Conservation (phyloP, 495 filamentous ascomycete genomes). For the Daldinia vernicosa region DNA sequence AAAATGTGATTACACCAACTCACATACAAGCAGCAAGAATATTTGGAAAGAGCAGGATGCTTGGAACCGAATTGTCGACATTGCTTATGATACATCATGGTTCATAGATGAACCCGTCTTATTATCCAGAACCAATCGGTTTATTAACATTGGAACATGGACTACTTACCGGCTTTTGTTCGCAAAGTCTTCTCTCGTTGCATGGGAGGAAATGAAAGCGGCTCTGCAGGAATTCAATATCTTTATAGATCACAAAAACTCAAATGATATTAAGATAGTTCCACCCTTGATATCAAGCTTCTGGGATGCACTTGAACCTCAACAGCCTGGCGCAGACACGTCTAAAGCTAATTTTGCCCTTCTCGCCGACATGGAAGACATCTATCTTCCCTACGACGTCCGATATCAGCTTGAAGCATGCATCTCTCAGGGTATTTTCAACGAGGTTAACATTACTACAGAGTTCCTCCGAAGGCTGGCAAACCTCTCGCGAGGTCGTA, state of each 20-base stretch:
- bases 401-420: conserved; percentile 95
- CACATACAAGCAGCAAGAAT: conserved; percentile 55
- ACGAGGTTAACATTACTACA: conserved; percentile 73
- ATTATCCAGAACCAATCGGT: conserved; percentile 62
- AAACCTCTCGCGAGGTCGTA: conserved; percentile 49
- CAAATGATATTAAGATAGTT: conserved; percentile 44
- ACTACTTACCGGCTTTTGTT: conserved; percentile 71
- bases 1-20: conserved; percentile 56
- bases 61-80: conserved; percentile 80
- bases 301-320: conserved; percentile 68
- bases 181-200: conserved; percentile 30
- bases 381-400: conserved; percentile 71
- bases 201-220: conserved; percentile 57
- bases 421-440: conserved; percentile 80
- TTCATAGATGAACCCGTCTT: conserved; percentile 57
- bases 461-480: conserved; percentile 71
- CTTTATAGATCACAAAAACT: conserved; percentile 45
- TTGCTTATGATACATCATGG: conserved; percentile 61
- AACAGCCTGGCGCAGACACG: conserved; percentile 9
- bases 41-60: conserved; percentile 72
- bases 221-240: conserved; percentile 82
- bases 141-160: conserved; percentile 85
- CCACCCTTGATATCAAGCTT: conserved; percentile 44
- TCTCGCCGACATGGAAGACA: conserved; percentile 48
- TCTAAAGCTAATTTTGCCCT: conserved; percentile 46